Evolutionary conservation across 225 moss, liverwort and hornwort genomes (phyloP), one percentile per base, ranked within the genome.

Genomic region (Polytrichum commune): DNA sequence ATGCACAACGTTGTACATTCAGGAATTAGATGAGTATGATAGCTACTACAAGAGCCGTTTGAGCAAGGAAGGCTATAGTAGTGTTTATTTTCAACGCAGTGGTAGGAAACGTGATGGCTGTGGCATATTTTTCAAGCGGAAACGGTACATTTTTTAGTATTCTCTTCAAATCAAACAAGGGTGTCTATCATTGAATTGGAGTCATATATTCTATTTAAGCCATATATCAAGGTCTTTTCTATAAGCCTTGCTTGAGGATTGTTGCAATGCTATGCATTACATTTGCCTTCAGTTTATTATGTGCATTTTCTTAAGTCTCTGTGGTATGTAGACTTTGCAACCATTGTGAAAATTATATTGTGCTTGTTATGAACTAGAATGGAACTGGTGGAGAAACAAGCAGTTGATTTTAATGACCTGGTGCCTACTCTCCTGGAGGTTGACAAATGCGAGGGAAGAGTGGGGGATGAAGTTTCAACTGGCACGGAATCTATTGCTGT

Each of bases 41-140:
- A 90, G 76, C 65, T 97, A 86, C 67, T 97, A 92, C 74, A 81
- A 82, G 61, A 80, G 74, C 54, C 79, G 75, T 68, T 72, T 94
- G 72, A 61, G 62, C 4, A 89, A 76, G 56, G 81, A 85, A 75
- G 92, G 91, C 18, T 97, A 94, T 62, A 82, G 74, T 32, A 91
- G 92, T 83, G 84, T 97, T 38, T 97, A 97, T 67, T 78, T 91
- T 64, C 90, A 91, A 72, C 89, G 94, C 13, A 81, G 79, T 69
- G 93, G 91, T 57, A 78, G 82, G 54, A 97, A 97, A 85, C 84
- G 76, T 5, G 93, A 94, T 85, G 97, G 97, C 74, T 97, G 92
- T 76, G 89, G 88, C 55, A 97, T 94, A 66, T 94, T 97, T 76
- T 97, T 92, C 56, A 91, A 75, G 76, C 82, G 77, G 29, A 74